Conservation (phyloP, 306 rosid species). For the Pterocarpus santalinus region DNA sequence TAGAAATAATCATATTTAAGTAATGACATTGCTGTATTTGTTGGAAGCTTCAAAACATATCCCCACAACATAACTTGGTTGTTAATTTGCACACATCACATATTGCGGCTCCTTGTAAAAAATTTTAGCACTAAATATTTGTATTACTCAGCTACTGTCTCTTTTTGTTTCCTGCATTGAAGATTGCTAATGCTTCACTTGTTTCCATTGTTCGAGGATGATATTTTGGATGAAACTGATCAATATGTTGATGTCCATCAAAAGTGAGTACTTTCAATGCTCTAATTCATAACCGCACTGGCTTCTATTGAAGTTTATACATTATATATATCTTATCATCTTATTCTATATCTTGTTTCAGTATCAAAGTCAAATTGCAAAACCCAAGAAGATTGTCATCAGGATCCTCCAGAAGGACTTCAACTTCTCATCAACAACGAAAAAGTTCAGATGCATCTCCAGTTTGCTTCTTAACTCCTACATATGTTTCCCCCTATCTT, state of each 20-base stretch:
- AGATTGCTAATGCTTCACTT: conserved; percentile 7
- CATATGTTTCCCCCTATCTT: conserved; percentile 53
- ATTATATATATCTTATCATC: background rate
- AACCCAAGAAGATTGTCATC: conserved; percentile 65
- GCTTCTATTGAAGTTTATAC: background rate
- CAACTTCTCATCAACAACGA: conserved; percentile 51
- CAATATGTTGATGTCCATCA: conserved; percentile 77
- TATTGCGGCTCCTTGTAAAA: background rate
- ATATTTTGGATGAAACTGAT: conserved; percentile 86
- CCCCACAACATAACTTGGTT: background rate
- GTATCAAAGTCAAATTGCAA: conserved; percentile 68
- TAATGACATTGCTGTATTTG: background rate
- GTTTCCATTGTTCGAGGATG: conserved; percentile 59
- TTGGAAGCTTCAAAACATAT: background rate
- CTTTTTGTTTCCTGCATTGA: background rate
- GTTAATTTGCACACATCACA: background rate
- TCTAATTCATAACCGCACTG: background rate
- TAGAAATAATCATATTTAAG: background rate
- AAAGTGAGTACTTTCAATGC: conserved; percentile 57
- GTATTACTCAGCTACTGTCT: background rate
- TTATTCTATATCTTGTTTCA: conserved; percentile 45
- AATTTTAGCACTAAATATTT: background rate
- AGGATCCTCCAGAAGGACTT: conserved; percentile 54
- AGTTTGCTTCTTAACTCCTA: conserved; percentile 49
- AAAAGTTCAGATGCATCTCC: conserved; percentile 61